Evolutionary conservation across 805 yeast genomes (phyloP), one percentile per base, ranked within the genome.

Genomic region (Sugiyamaella lignohabitans): DNA sequence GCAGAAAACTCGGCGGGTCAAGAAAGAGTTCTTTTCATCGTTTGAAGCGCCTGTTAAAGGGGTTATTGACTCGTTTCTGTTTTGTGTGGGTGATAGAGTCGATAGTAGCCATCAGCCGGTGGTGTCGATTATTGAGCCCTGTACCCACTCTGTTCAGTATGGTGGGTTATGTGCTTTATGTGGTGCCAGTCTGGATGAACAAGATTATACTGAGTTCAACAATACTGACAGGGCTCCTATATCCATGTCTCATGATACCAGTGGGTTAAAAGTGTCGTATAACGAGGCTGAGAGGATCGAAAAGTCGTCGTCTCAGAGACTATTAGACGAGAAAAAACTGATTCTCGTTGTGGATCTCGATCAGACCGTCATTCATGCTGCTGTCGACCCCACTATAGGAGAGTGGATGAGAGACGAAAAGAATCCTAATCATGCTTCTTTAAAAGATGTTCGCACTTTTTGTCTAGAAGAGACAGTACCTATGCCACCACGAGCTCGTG

Each of bases 361-460:
- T 68, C 98, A 93, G 64, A 93, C 98, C 0, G 94, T 93, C 3
- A 91, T 93, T 27, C 98, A 93, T 60, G 96, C 97, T 37, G 91
- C 97, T 3, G 97, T 91, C 16, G 98, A 93, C 62, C 97, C 97
- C 0, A 88, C 96, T 0, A 95, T 93, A 24, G 93, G 93, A 0
- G 95, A 87, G 59, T 93, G 98, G 98, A 88, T 85, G 74, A 73
- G 74, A 43, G 97, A 93, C 59, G 82, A 87, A 2, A 64, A 72
- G 3, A 86, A 87, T 56, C 95, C 97, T 4, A 88, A 93, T 59
- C 84, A 85, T 60, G 82, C 79, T 2, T 82, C 91, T 2, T 79
- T 93, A 24, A 80, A 82, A 62, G 95, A 89, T 60, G 97, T 93
- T 2, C 71, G 72, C 51, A 67, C 81, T 1, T 93, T 93, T 59